Percentiles rank a stretch among this genome's conserved stretches.
Evolutionary conservation across 1,139 yeast genomes (phyloP).

Genomic region (Pichiaceae sp.): DNA sequence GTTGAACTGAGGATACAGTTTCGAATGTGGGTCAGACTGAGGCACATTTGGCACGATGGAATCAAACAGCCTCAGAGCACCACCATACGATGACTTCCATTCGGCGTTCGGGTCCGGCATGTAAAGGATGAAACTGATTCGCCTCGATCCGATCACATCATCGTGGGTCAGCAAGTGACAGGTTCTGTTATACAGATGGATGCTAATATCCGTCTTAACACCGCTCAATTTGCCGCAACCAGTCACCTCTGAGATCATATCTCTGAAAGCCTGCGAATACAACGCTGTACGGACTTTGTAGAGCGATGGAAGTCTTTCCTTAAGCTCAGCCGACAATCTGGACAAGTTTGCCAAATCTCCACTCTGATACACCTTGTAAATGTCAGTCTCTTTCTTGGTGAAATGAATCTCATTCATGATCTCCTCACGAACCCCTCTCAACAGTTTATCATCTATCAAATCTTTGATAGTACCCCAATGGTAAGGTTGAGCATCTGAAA

Average conservation of each 20-base stretch:
- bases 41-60: conserved; percentile 89
- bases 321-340: conserved; percentile 72
- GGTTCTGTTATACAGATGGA: conserved; percentile 85
- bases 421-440: conserved; percentile 76
- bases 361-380: conserved; percentile 87
- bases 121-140: conserved; percentile 88
- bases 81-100: conserved; percentile 90
- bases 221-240: conserved; percentile 90
- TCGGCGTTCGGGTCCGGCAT: conserved; percentile 83
- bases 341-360: conserved; percentile 93
- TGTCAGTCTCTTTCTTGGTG: conserved; percentile 93
- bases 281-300: conserved; percentile 76
- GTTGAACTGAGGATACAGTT: conserved; percentile 86
- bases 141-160: conserved; percentile 92
- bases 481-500: conserved; percentile 61
- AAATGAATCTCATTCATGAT: conserved; percentile 78
- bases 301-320: conserved; percentile 63
- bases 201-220: conserved; percentile 80
- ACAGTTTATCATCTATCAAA: conserved; percentile 65
- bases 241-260: conserved; percentile 71
- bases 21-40: conserved; percentile 58
- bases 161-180: conserved; percentile 94
- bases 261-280: conserved; percentile 79
- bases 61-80: conserved; percentile 81
- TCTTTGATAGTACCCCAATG: conserved; percentile 80